Evolutionary conservation across 257 asterid genomes (phyloP).

Genomic region (Nicotiana attenuata): DNA sequence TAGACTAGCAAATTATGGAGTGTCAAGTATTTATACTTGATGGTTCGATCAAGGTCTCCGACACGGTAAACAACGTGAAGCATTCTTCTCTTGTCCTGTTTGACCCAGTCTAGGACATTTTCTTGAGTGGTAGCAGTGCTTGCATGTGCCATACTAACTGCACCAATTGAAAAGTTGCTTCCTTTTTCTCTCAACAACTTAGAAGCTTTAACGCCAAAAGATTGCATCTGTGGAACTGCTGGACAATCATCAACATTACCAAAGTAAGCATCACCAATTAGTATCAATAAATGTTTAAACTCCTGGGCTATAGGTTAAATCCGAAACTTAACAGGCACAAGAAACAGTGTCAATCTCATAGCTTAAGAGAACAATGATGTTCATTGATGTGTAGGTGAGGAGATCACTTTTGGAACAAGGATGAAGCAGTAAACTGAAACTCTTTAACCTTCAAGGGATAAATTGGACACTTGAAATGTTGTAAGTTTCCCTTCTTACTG

Average conservation of each 20-base stretch:
- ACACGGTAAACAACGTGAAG: conserved; percentile 98
- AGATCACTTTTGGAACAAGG: too few species aligned
- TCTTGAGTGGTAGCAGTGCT: conserved; percentile 63
- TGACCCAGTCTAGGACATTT: conserved; percentile 77
- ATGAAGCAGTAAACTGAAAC: too few species aligned
- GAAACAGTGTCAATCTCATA: too few species aligned
- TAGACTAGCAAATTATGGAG: conserved; percentile 11
- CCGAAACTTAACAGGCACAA: too few species aligned
- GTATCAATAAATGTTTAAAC: too few species aligned
- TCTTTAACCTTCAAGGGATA: too few species aligned
- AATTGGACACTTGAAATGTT: too few species aligned
- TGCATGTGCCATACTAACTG: conserved; percentile 55
- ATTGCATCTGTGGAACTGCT: conserved; percentile 58
- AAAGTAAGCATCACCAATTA: conserved; percentile 1
- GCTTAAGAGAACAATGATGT: too few species aligned
- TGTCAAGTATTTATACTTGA: conserved; percentile 46
- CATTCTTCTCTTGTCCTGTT: conserved; percentile 89
- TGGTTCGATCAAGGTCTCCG: conserved; percentile 95
- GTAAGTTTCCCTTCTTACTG: too few species aligned
- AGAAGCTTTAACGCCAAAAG: conserved; percentile 52
- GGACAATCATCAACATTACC: conserved; percentile 23
- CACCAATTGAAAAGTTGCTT: conserved; percentile 28
- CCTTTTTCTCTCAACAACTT: conserved; percentile 41
- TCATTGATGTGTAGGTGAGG: too few species aligned
- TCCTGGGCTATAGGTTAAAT: too few species aligned